Evolutionary conservation across 768 basidiomycete species (phyloP), one percentile per base, ranked within the genome.

Genomic region (Psilocybe sp.): DNA sequence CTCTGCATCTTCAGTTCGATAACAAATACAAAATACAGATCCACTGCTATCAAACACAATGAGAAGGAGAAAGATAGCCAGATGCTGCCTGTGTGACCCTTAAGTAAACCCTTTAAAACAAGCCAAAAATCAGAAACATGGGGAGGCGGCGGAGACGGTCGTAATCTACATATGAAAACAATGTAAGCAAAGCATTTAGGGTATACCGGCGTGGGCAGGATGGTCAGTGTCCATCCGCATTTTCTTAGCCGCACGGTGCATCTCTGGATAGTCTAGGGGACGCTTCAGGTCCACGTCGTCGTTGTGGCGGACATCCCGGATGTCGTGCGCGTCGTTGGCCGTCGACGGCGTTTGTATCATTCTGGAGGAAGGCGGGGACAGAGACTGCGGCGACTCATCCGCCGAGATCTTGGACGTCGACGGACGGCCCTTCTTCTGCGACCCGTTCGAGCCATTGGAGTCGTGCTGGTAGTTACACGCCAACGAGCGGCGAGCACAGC

Each of bases 401-500:
- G 66, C 64, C 23, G 46, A 43, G 23, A 66, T 62, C 59, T 78
- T 81, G 23, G 80, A 79, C 28, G 76, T 75, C 37, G 82, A 83
- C 23, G 79, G 72, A 23, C 80, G 76, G 50, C 83, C 73, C 49
- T 71, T 69, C 64, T 81, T 78, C 69, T 76, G 76, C 48, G 66
- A 55, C 10, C 71, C 71, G 53, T 66, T 70, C 13, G 64, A 58
- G 15, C 59, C 50, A 46, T 56, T 61, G 33, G 68, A 70, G 56
- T 89, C 87, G 60, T 91, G 87, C 37, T 85, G 85, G 69, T 92
- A 92, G 65, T 84, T 87, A 73, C 90, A 92, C 39, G 78, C 74
- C 63, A 92, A 74, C 38, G 80, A 78, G 56, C 90, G 75, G 52
- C 87, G 85, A 51, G 84, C 81, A 66, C 90, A 92, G 68, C 89